These are phyloP conservation scores for Paraphoma sp. DNA, from an alignment of 2,329 filamentous ascomycete genomes.

Conservation along the genomic window DNA sequence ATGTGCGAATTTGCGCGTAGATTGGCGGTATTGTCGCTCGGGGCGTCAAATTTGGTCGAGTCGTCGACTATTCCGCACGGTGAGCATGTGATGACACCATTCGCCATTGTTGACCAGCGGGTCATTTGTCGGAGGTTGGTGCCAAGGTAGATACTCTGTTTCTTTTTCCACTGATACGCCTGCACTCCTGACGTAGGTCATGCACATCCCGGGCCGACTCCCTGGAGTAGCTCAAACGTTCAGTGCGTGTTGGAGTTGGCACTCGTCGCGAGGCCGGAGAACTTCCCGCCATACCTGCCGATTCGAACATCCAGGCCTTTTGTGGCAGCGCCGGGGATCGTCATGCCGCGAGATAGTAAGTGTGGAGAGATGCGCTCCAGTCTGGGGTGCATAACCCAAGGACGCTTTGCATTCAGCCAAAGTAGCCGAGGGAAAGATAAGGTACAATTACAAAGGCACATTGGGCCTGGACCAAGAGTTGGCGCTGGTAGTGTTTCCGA, in stretches of 20 bases:
- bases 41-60: slow-evolving; percentile 5
- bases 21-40: slow-evolving; percentile 20
- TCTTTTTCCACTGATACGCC: slow-evolving; percentile 1
- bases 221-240: slow-evolving; percentile 1
- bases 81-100: slow-evolving; percentile 3
- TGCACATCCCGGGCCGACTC: slow-evolving; percentile 8
- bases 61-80: slow-evolving; percentile 1
- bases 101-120: neutral
- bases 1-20: slow-evolving; percentile 15
- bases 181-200: slow-evolving; percentile 5
- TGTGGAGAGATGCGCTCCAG: slow-evolving; percentile 30
- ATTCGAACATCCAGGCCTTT: slow-evolving; percentile 15
- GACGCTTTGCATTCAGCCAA: slow-evolving; percentile 2
- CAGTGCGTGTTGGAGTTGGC: slow-evolving; percentile 5
- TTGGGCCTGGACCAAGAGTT: neutral
- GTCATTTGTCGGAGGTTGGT: slow-evolving; percentile 5
- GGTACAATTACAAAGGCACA: neutral
- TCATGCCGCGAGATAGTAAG: slow-evolving; percentile 19
- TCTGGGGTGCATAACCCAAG: slow-evolving; percentile 32
- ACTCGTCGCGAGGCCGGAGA: slow-evolving; percentile 7
- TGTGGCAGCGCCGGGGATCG: slow-evolving; percentile 12
- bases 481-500: neutral
- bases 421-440: slow-evolving; percentile 3
- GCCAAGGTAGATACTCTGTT: neutral
- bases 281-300: slow-evolving; percentile 23